Conservation (phyloP, 2,329 filamentous ascomycete species). For the Purpureocillium takamizusanense region DNA sequence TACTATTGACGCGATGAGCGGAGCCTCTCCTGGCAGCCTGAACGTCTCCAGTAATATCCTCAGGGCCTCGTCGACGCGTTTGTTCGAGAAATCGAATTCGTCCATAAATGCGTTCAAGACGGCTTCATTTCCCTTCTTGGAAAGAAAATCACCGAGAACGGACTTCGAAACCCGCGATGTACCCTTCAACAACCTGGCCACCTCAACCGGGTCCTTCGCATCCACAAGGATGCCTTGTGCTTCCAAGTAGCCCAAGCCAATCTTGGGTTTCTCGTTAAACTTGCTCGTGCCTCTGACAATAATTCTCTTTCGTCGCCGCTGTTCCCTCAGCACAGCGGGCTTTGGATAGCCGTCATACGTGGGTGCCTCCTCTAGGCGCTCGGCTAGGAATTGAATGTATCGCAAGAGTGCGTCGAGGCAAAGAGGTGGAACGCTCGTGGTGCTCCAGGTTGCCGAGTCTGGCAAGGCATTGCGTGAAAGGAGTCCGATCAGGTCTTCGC, state of each 20-base stretch:
- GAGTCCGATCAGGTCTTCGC: conserved; percentile 89
- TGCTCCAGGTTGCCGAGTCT: conserved; percentile 97
- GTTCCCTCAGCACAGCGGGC: conserved; percentile 53
- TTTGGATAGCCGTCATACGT: conserved; percentile 57
- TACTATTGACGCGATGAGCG: conserved; percentile 87
- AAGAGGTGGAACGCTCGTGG: conserved; percentile 90
- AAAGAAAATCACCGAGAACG: conserved; percentile 83
- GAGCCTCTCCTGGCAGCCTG: conserved; percentile 85
- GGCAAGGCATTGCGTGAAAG: conserved; percentile 91
- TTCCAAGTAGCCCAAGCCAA: conserved; percentile 75
- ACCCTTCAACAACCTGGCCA: conserved; percentile 80
- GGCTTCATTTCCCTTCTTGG: conserved; percentile 81
- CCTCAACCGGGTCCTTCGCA: conserved; percentile 61
- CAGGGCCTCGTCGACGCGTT: conserved; percentile 84
- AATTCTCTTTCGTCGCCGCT: conserved; percentile 72
- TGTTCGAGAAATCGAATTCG: conserved; percentile 78
- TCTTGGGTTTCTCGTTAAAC: conserved; percentile 93
- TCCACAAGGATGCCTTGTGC: conserved; percentile 79
- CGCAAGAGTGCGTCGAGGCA: conserved; percentile 87
- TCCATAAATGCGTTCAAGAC: conserved; percentile 77
- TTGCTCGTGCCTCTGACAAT: conserved; percentile 82
- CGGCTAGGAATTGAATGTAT: conserved; percentile 86
- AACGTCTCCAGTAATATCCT: conserved; percentile 84
- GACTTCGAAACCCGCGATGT: conserved; percentile 87
- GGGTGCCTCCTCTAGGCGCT: conserved; percentile 68